phyloP scores from a whole-genome alignment of 1,284 basidiomycete species.

The Vanrija sp. region DNA sequence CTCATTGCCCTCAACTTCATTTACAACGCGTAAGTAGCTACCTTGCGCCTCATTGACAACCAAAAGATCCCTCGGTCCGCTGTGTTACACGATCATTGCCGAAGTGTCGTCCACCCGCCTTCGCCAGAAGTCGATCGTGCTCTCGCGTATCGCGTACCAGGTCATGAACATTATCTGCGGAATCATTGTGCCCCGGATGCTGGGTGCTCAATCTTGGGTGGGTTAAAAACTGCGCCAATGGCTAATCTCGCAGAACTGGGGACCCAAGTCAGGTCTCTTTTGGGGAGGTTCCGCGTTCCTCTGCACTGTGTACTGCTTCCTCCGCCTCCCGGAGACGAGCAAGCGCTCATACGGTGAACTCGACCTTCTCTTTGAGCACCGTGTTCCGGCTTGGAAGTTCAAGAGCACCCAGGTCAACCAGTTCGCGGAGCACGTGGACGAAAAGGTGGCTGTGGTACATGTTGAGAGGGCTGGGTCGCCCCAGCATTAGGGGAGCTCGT shows the following conservation, averaged over 20 bases:
- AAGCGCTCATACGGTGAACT: slow-evolving; percentile 26
- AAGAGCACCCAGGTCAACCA: slow-evolving; percentile 23
- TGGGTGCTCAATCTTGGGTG: neutral
- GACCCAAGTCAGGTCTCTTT: slow-evolving; percentile 28
- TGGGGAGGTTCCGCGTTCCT: slow-evolving; percentile 23
- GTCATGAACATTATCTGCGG: slow-evolving; percentile 32
- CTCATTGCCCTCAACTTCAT: slow-evolving; percentile 25
- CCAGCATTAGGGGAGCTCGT: no score
- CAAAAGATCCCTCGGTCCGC: slow-evolving; percentile 18
- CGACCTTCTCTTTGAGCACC: slow-evolving; percentile 32
- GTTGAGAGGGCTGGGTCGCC: no score
- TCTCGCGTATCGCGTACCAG: slow-evolving; percentile 49
- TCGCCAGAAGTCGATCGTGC: slow-evolving; percentile 49
- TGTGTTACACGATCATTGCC: slow-evolving; percentile 23
- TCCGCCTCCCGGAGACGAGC: slow-evolving; percentile 40
- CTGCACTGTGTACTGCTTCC: slow-evolving; percentile 24
- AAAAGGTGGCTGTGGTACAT: neutral
- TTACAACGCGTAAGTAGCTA: slow-evolving; percentile 4
- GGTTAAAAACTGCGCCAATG: neutral
- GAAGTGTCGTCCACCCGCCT: slow-evolving; percentile 47
- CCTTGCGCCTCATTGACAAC: no score
- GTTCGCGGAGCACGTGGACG: neutral
- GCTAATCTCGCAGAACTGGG: slow-evolving; percentile 17
- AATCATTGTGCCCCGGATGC: slow-evolving; percentile 16
- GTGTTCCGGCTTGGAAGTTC: slow-evolving; percentile 32